Conservation (phyloP, 208 protist genomes). For the Leishmania arabica region DNA sequence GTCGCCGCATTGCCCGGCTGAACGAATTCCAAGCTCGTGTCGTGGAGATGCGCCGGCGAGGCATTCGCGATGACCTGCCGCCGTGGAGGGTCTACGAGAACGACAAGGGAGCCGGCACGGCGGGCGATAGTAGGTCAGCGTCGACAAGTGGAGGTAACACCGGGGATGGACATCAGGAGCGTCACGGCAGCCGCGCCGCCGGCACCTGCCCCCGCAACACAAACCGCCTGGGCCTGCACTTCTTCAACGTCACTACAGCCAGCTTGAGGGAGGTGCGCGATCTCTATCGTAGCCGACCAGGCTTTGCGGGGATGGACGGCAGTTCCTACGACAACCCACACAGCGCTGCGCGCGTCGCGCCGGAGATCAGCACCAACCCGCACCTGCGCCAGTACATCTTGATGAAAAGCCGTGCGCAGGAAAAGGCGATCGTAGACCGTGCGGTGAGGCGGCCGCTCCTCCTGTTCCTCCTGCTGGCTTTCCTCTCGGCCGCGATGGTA, state of each 20-base stretch:
- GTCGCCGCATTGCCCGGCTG: constrained; percentile 12
- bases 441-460: constrained; percentile 28
- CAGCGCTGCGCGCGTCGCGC: constrained; percentile 28
- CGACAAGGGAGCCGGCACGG: not conserved
- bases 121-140: not conserved
- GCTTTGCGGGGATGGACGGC: constrained; percentile 53
- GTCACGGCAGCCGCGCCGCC: not conserved
- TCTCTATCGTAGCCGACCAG: constrained; percentile 25
- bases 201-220: constrained; percentile 6
- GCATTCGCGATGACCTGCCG: constrained; percentile 25
- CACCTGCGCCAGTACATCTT: constrained; percentile 44
- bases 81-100: constrained; percentile 21
- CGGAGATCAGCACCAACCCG: constrained; percentile 30
- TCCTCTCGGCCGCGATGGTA: constrained; percentile 10
- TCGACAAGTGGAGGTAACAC: not conserved
- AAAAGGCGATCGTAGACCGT: constrained; percentile 43
- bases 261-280: constrained; percentile 29
- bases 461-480: constrained; percentile 22
- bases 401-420: constrained; percentile 41
- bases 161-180: not conserved
- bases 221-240: constrained; percentile 11
- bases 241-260: constrained; percentile 11
- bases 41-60: constrained; percentile 17
- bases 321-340: constrained; percentile 39
- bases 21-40: constrained; percentile 17